Evolutionary conservation across 345 rosid genomes (phyloP).

Genomic region (Euphorbia peplus): DNA sequence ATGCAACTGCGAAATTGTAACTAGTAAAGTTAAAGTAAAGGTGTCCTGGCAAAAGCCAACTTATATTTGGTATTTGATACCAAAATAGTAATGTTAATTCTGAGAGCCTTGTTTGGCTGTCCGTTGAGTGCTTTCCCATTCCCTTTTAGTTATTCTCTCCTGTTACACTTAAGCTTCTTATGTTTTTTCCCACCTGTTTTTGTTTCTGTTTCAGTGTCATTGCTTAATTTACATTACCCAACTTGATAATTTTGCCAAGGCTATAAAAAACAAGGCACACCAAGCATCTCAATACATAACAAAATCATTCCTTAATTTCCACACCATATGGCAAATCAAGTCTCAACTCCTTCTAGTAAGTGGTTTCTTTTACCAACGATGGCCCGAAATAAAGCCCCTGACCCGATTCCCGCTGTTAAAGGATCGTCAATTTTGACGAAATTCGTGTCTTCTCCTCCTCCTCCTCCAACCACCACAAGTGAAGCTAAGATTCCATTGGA

Average conservation of each 20-base stretch:
- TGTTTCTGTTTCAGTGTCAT: not conserved
- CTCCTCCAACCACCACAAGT: slow-evolving; percentile 43
- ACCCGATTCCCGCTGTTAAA: not conserved
- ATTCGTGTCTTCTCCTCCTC: slow-evolving; percentile 31
- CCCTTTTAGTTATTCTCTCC: too few species aligned
- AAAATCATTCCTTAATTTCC: not conserved
- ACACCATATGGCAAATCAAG: slow-evolving; percentile 41
- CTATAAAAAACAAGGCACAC: slow-evolving; percentile 26
- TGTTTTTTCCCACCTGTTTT: too few species aligned
- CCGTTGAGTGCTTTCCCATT: too few species aligned
- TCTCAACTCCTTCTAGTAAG: slow-evolving; percentile 34
- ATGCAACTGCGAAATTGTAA: too few species aligned
- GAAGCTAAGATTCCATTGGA: slow-evolving; percentile 42
- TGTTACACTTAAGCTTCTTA: too few species aligned
- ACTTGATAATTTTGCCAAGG: too few species aligned
- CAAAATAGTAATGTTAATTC: too few species aligned
- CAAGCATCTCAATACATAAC: not conserved
- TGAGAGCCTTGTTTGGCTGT: too few species aligned
- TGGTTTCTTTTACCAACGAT: slow-evolving; percentile 57
- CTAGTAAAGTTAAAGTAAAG: too few species aligned
- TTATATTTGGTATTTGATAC: too few species aligned
- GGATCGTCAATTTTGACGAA: slow-evolving; percentile 1
- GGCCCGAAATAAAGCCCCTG: slow-evolving; percentile 32
- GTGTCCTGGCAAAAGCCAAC: too few species aligned
- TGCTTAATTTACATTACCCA: not conserved